These are phyloP conservation scores for Xylaria sp. DNA, from an alignment of 2,329 filamentous ascomycete species.

Conservation along the genomic window DNA sequence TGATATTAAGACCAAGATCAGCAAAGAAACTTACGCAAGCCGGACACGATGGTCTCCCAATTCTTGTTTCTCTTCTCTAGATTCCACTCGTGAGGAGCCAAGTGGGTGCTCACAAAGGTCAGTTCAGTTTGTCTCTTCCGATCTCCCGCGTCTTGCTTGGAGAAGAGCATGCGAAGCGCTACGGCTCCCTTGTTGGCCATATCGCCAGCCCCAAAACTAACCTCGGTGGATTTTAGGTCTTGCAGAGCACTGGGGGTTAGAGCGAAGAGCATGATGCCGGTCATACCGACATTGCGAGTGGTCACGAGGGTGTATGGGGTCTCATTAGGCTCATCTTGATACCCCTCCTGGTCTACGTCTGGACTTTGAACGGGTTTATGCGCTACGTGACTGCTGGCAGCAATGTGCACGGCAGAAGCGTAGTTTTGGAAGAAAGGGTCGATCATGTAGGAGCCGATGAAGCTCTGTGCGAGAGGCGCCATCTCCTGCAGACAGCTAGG, in stretches of 20 bases:
- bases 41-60: conserved; percentile 85
- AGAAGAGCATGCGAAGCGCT: conserved; percentile 75
- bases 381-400: conserved; percentile 59
- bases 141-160: conserved; percentile 51
- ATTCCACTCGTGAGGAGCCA: conserved; percentile 87
- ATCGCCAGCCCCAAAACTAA: conserved; percentile 84
- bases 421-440: conserved; percentile 79
- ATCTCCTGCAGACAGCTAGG: conserved; percentile 86
- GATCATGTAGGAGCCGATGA: conserved; percentile 85
- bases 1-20: not conserved
- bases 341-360: conserved; percentile 13
- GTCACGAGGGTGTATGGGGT: conserved; percentile 74
- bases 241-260: conserved; percentile 69
- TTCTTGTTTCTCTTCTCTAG: conserved; percentile 81
- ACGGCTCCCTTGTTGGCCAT: conserved; percentile 98
- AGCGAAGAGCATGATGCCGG: conserved; percentile 86
- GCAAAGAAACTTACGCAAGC: conserved; percentile 57
- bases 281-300: conserved; percentile 85
- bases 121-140: conserved; percentile 65
- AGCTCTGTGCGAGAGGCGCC: conserved; percentile 83
- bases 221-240: conserved; percentile 78
- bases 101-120: conserved; percentile 88
- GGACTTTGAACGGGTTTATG: conserved; percentile 35
- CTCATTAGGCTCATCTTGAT: conserved; percentile 38
- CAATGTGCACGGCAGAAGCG: conserved; percentile 75